Conservation (phyloP, 192 early-diverging fungal species). For the Umbelopsis isabellina region DNA sequence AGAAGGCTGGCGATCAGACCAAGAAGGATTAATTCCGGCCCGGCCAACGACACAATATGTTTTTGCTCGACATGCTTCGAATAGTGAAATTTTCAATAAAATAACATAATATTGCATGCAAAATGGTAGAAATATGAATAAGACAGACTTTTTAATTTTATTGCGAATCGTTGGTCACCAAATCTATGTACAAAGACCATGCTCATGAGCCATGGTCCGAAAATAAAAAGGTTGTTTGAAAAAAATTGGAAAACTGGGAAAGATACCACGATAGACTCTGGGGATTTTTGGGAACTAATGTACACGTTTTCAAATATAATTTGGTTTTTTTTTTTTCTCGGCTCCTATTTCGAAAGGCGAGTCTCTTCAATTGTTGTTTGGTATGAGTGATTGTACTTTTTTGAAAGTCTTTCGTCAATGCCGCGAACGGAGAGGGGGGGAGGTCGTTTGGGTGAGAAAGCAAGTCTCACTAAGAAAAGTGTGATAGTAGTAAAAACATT, state of each 20-base stretch:
- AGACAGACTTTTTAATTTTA: not conserved
- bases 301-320: not conserved
- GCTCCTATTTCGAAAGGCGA: not conserved
- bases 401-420: not conserved
- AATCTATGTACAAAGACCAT: conserved; percentile 18
- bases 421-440: not conserved
- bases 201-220: not conserved
- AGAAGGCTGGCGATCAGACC: conserved; percentile 45
- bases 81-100: not conserved
- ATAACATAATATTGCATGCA: not conserved
- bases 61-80: not conserved
- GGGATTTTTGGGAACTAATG: not conserved
- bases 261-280: too few species aligned
- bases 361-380: not conserved
- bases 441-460: not conserved
- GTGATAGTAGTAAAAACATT: conserved; percentile 3
- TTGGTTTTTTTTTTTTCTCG: not conserved
- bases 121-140: too few species aligned
- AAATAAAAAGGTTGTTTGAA: too few species aligned
- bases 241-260: too few species aligned
- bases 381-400: not conserved
- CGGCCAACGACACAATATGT: not conserved
- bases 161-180: not conserved
- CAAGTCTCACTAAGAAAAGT: not conserved
- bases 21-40: conserved; percentile 5